Evolutionary conservation across 148 eudicot species (phyloP), one percentile per base, ranked within the genome.

Genomic region (Heliosperma pusillum): DNA sequence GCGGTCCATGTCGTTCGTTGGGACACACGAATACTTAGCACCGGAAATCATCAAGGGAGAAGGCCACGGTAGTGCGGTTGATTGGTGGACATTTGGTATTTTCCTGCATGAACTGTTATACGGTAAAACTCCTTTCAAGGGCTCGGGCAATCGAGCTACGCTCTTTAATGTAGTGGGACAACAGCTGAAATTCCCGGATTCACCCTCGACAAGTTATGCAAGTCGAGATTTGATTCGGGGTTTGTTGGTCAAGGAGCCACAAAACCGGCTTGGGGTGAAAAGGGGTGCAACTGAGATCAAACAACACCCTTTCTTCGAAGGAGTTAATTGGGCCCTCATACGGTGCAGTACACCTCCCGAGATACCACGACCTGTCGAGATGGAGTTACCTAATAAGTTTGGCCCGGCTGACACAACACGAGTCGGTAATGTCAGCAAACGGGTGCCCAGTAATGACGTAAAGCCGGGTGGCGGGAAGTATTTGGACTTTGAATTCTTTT

Each of bases 41-140:
- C 97, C 97, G 0, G 97, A 91, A 79, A 91, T 91, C 66, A 91
- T 91, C 66, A 89, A 89, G 69, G 97, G 89, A 60, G 97, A 91
- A 81, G 97, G 97, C 62, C 97, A 89, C 65, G 93, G 97, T 7
- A 91, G 97, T 80, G 93, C 93, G 13, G 97, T 91, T 57, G 97
- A 91, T 70, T 91, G 97, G 97, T 91, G 97, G 97, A 91, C 93
- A 1, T 91, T 87, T 29, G 97, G 97, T 13, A 80, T 91, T 42
- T 91, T 91, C 79, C 67, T 91, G 79, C 92, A 91, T 4, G 97
- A 91, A 69, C 70, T 91, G 8, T 77, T 91, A 5, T 89, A 89
- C 10, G 97, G 97, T 1, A 91, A 84, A 77, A 91, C 97, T 15
- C 97, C 97, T 2, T 91, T 91, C 63, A 91, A 91, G 74, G 97